Evolutionary conservation across 2,329 filamentous ascomycete genomes (phyloP).

Genomic region (Sclerotinia subarctica): DNA sequence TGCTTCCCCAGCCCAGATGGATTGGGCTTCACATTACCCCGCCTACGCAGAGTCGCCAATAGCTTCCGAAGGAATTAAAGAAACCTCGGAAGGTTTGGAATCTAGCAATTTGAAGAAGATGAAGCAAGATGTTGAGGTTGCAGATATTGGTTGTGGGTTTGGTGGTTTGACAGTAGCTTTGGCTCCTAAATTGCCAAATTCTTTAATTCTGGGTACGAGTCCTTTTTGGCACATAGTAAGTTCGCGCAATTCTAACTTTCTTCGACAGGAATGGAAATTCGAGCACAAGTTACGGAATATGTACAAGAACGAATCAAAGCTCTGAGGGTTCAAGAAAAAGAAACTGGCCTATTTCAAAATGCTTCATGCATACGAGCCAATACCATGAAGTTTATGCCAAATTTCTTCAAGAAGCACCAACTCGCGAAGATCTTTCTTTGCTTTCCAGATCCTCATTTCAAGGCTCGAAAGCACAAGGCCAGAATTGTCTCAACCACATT

Average conservation of each 20-base stretch:
- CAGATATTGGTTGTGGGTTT: constrained; percentile 96
- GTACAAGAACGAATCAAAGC: constrained; percentile 85
- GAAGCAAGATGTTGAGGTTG: constrained; percentile 76
- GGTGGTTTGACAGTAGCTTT: constrained; percentile 87
- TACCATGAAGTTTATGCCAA: constrained; percentile 99
- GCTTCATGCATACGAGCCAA: constrained; percentile 86
- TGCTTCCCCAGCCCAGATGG: constrained; percentile 74
- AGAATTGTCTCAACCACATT: constrained; percentile 86
- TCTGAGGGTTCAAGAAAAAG: constrained; percentile 63
- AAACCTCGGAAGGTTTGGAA: constrained; percentile 21
- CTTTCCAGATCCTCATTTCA: constrained; percentile 98
- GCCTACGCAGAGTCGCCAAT: constrained; percentile 54
- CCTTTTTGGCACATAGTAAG: neutral
- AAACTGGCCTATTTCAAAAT: constrained; percentile 68
- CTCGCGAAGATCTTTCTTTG: constrained; percentile 93
- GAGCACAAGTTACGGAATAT: constrained; percentile 83
- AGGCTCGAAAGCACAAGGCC: constrained; percentile 94
- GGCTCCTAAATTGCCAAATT: constrained; percentile 75
- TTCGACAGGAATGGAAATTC: constrained; percentile 78
- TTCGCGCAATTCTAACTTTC: constrained; percentile 20
- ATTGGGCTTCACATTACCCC: constrained; percentile 85
- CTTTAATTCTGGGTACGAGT: constrained; percentile 71
- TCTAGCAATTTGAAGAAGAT: constrained; percentile 39
- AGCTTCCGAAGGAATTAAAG: constrained; percentile 33
- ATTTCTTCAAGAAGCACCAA: constrained; percentile 82